Conservation (phyloP, 2,329 filamentous ascomycete species). For the Botrytis medusae region DNA sequence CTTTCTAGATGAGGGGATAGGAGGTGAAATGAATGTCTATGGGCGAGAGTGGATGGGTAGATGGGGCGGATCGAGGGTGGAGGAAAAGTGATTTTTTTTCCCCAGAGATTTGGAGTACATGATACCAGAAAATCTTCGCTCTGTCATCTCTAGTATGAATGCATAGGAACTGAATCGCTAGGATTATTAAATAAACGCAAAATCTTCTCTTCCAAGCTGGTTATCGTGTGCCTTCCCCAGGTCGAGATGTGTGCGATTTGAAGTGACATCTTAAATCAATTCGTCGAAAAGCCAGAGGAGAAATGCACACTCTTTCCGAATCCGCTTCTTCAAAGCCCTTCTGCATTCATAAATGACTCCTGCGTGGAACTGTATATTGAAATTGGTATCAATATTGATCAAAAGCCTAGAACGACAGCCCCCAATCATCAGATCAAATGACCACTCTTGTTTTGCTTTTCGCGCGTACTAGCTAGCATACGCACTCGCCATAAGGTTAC, state of each 20-base stretch:
- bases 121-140: constrained; percentile 7
- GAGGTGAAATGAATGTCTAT: neutral
- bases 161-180: no score
- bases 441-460: neutral
- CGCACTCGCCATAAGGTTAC: neutral
- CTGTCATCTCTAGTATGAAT: neutral
- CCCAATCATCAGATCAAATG: neutral
- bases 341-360: neutral
- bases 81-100: neutral
- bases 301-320: neutral
- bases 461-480: neutral
- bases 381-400: neutral
- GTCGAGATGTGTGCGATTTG: neutral
- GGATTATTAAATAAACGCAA: neutral
- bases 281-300: neutral
- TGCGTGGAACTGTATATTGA: neutral
- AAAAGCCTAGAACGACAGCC: neutral
- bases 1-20: constrained; percentile 30
- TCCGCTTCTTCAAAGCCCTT: neutral
- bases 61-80: neutral
- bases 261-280: neutral
- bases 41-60: neutral
- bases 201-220: neutral
- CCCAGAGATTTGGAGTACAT: neutral
- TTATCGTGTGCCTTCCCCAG: neutral